These are phyloP conservation scores for Elaeis oleifera DNA, from an alignment of 202 grass and related monocot genomes.

Conservation along the genomic window DNA sequence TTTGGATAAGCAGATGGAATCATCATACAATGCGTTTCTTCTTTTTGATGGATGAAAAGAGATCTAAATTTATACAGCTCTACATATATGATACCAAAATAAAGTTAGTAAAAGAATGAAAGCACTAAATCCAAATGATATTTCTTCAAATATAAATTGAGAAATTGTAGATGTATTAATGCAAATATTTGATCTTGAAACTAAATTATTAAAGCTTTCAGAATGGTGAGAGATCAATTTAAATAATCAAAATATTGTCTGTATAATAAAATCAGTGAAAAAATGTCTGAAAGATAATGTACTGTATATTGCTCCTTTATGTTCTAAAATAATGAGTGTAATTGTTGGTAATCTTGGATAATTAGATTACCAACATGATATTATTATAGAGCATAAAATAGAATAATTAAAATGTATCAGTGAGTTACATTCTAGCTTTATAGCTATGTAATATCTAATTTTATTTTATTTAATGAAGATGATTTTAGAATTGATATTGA, in stretches of 20 bases:
- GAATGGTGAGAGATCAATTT: not conserved
- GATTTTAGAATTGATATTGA: too few relatives aligned
- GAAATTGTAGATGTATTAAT: not conserved
- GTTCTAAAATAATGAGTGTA: not conserved
- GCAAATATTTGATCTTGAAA: conserved; percentile 3
- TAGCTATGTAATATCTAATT: conserved; percentile 2
- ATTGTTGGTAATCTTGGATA: conserved; percentile 2
- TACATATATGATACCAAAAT: conserved; percentile 8
- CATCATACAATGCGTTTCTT: conserved; percentile 1
- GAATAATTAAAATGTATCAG: not conserved
- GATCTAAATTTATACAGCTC: not conserved
- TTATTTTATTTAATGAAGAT: not conserved
- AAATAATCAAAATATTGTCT: not conserved
- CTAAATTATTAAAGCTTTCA: conserved; percentile 8
- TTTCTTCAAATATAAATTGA: not conserved
- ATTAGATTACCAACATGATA: not conserved
- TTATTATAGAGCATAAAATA: not conserved
- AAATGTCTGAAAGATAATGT: not conserved
- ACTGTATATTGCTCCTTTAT: not conserved
- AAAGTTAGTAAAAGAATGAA: not conserved
- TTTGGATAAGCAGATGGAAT: not conserved
- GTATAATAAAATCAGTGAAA: not conserved
- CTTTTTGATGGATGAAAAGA: not conserved
- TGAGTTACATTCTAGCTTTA: not conserved
- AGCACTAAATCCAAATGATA: not conserved